phyloP scores from a whole-genome alignment of 257 asterid species.

The Nicotiana knightiana region DNA sequence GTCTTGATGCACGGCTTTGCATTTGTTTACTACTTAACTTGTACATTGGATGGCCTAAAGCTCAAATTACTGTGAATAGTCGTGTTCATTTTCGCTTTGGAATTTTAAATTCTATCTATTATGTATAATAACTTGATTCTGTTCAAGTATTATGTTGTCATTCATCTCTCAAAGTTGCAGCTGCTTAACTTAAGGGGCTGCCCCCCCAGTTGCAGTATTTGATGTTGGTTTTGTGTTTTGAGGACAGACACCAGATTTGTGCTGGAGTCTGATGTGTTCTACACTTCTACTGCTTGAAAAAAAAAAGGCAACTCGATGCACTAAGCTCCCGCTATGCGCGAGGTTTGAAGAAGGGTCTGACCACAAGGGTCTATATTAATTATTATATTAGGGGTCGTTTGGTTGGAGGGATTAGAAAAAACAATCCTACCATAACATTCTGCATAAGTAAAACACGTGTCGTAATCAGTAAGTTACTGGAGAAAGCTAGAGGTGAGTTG shows the following conservation, averaged over 20 bases:
- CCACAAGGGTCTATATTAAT: not conserved
- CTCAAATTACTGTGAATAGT: not conserved
- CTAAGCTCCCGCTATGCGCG: no score
- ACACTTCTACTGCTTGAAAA: not conserved
- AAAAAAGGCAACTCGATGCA: no score
- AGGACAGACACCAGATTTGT: not conserved
- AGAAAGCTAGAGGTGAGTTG: no score
- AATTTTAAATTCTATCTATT: not conserved
- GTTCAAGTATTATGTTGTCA: constrained; percentile 3
- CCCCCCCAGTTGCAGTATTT: no score
- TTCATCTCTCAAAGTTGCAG: not conserved
- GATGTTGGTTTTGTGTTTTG: not conserved
- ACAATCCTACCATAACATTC: no score
- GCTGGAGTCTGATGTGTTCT: not conserved
- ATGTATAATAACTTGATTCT: constrained; percentile 5
- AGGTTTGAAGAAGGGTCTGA: no score
- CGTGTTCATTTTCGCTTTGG: not conserved
- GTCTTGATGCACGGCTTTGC: constrained; percentile 26
- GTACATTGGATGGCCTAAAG: constrained; percentile 10
- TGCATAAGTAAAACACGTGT: no score
- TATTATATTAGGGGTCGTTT: no score
- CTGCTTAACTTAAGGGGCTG: not conserved
- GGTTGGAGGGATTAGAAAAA: no score
- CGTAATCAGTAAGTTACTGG: no score
- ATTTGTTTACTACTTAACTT: not conserved